Percentiles rank a stretch among this genome's conserved stretches.
These are phyloP conservation scores for Tetrapisispora fleetii DNA, from an alignment of 805 yeast species.

Conservation along the genomic window DNA sequence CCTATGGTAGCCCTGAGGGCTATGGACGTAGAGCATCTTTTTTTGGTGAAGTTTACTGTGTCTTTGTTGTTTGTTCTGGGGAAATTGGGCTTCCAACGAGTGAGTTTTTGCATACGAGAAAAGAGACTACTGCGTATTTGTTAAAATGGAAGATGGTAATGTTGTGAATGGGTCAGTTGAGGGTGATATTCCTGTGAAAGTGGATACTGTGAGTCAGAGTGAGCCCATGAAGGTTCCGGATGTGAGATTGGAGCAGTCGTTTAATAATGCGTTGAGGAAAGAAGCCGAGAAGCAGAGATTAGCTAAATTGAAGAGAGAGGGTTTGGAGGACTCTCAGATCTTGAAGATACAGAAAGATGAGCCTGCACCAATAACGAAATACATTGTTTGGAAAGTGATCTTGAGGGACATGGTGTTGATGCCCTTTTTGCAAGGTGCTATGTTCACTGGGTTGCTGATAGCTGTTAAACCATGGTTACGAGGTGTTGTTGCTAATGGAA, in stretches of 20 bases:
- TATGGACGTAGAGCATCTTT: too few species aligned
- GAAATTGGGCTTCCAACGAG: too few species aligned
- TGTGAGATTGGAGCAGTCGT: conserved; percentile 55
- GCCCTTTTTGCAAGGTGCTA: conserved; percentile 46
- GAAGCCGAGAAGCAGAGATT: conserved; percentile 18
- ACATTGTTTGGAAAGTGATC: conserved; percentile 38
- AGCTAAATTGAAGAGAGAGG: conserved; percentile 6
- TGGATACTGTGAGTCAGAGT: not conserved
- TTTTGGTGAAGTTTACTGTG: too few species aligned
- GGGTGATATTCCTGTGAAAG: not conserved
- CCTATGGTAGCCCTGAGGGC: too few species aligned
- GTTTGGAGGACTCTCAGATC: conserved; percentile 1
- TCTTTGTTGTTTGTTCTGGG: too few species aligned
- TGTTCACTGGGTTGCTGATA: conserved; percentile 36
- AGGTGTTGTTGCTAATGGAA: conserved; percentile 17
- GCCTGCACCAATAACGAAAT: conserved; percentile 30
- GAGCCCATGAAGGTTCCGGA: conserved; percentile 41
- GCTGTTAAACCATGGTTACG: conserved; percentile 31
- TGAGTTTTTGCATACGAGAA: too few species aligned
- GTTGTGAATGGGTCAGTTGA: not conserved
- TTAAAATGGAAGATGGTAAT: not conserved
- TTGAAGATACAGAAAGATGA: conserved; percentile 6
- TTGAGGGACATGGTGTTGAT: conserved; percentile 41
- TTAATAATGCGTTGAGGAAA: conserved; percentile 32
- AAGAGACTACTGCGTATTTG: too few species aligned